Evolutionary conservation across 2,329 filamentous ascomycete species (phyloP).

Genomic region (Leptographium radiaticola): DNA sequence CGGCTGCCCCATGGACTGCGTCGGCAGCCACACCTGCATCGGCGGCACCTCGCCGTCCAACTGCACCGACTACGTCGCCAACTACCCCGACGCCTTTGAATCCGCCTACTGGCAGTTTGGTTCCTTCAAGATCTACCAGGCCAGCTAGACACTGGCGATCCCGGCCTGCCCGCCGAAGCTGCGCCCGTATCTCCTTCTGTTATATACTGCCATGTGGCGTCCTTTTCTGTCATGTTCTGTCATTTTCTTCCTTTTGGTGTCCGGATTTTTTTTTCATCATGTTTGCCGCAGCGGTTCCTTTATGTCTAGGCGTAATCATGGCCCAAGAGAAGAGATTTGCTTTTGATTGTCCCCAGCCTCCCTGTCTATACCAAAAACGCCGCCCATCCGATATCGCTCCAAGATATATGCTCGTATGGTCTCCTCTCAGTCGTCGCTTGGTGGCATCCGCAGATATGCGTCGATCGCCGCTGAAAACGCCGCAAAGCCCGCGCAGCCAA

Average conservation of each 20-base stretch:
- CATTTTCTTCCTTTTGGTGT: too few species aligned
- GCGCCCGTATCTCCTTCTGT: too few species aligned
- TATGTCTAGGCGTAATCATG: too few species aligned
- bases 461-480: slow-evolving; percentile 89
- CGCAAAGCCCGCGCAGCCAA: slow-evolving; percentile 88
- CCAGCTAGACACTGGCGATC: slow-evolving; percentile 10
- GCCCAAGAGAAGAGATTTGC: not conserved
- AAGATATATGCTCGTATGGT: not conserved
- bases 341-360: not conserved
- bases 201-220: too few species aligned
- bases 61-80: slow-evolving; percentile 44
- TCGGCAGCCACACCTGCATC: slow-evolving; percentile 10
- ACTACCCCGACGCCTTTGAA: slow-evolving; percentile 39
- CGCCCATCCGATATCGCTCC: not conserved
- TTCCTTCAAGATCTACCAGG: slow-evolving; percentile 43
- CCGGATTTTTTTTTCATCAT: too few species aligned
- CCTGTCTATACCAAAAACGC: not conserved
- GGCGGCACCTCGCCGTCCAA: slow-evolving; percentile 27
- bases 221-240: not conserved
- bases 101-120: slow-evolving; percentile 55
- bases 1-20: slow-evolving; percentile 20
- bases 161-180: not conserved
- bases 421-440: slow-evolving; percentile 36
- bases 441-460: slow-evolving; percentile 71
- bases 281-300: too few species aligned